phyloP scores from a whole-genome alignment of 495 filamentous ascomycete genomes.

The Gamarada debralockiae region DNA sequence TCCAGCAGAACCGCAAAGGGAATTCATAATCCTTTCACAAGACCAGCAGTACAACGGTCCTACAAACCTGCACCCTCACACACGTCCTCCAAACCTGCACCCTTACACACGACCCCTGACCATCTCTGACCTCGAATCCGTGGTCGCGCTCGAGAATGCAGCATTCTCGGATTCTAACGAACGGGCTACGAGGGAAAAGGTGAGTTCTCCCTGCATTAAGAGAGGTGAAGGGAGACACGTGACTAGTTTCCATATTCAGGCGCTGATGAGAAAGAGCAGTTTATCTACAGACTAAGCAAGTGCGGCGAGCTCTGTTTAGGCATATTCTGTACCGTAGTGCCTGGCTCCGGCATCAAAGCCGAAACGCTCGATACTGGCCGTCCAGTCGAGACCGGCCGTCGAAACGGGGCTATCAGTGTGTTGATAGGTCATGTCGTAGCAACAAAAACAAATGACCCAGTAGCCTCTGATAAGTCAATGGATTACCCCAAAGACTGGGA shows the following conservation, averaged over 20 bases:
- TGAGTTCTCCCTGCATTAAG: slow-evolving; percentile 31
- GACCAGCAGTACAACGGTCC: slow-evolving; percentile 8
- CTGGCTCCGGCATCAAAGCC: slow-evolving; percentile 37
- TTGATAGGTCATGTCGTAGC: slow-evolving; percentile 82
- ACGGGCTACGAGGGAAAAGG: slow-evolving; percentile 77
- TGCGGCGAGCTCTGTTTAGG: slow-evolving; percentile 81
- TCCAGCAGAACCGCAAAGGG: slow-evolving; percentile 1
- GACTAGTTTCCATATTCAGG: slow-evolving; percentile 3
- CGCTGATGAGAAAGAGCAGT: slow-evolving; percentile 41
- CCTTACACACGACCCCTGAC: slow-evolving; percentile 55
- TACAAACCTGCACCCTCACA: slow-evolving; percentile 16
- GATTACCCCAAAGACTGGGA: slow-evolving; percentile 63
- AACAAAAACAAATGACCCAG: slow-evolving; percentile 55
- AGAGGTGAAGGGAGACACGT: slow-evolving; percentile 7
- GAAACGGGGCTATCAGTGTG: slow-evolving; percentile 47
- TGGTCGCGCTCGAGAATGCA: slow-evolving; percentile 68
- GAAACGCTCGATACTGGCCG: slow-evolving; percentile 43
- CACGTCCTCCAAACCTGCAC: slow-evolving; percentile 46
- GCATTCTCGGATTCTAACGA: slow-evolving; percentile 67
- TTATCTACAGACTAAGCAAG: slow-evolving; percentile 72
- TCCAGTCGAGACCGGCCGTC: slow-evolving; percentile 43
- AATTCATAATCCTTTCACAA: slow-evolving; percentile 18
- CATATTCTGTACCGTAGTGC: slow-evolving; percentile 62
- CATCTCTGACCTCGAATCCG: slow-evolving; percentile 70
- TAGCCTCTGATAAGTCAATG: slow-evolving; percentile 78